Evolutionary conservation across 2,329 filamentous ascomycete genomes (phyloP).

Genomic region (Penicillium sp.): DNA sequence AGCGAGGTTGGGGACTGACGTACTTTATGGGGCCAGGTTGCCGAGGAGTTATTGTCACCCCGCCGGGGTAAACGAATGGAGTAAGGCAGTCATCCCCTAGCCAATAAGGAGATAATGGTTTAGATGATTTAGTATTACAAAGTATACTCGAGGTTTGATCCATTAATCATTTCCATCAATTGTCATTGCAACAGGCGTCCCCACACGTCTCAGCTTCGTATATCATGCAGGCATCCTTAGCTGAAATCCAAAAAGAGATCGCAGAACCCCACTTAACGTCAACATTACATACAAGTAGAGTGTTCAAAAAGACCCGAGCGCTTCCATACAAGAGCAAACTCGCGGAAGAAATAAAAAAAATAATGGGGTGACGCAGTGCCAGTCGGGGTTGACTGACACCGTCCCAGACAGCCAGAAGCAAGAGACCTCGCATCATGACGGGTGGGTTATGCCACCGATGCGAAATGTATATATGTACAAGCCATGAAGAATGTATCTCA

Average conservation of each 20-base stretch:
- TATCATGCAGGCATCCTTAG: constrained; percentile 18
- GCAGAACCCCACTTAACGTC: constrained; percentile 7
- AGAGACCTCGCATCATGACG: neutral
- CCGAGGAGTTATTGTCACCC: neutral
- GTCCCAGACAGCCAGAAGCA: constrained; percentile 4
- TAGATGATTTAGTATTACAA: neutral
- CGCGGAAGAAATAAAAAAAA: constrained; percentile 8
- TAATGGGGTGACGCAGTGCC: neutral
- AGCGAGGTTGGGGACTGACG: neutral
- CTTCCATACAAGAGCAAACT: constrained; percentile 1
- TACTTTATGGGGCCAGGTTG: neutral
- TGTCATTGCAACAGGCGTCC: constrained; percentile 16
- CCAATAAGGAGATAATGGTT: neutral
- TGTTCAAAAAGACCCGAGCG: constrained; percentile 5
- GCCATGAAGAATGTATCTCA: constrained; percentile 28
- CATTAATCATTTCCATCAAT: constrained; percentile 18
- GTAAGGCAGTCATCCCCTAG: neutral
- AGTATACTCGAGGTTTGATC: neutral
- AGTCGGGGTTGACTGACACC: neutral
- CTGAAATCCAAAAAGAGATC: constrained; percentile 9
- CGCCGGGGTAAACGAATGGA: neutral
- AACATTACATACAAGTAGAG: constrained; percentile 29
- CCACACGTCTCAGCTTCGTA: constrained; percentile 11
- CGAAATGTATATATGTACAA: constrained; percentile 38
- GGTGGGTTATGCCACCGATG: constrained; percentile 21